A percentile compares a stretch with the other conserved stretches of the same genome.
phyloP scores from a whole-genome alignment of 768 basidiomycete genomes.

The Solioccasus polychromus region DNA sequence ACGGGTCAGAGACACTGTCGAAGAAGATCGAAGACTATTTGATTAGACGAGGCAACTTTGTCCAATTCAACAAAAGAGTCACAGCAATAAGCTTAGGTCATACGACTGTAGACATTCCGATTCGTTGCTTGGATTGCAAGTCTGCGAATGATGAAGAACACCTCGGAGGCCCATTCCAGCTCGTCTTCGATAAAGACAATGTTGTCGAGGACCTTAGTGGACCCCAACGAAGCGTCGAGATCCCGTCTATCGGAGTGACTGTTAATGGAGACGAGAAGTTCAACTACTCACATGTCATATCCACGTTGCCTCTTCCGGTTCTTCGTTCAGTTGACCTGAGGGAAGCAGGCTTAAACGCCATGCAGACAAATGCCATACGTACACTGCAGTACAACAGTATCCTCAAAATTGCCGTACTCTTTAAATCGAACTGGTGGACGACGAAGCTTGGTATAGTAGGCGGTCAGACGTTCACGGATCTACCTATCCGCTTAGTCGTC shows the following conservation, averaged over 20 bases:
- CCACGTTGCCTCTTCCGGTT: too few species aligned
- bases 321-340: too few species aligned
- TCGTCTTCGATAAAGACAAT: not conserved
- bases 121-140: not conserved
- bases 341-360: too few species aligned
- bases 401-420: too few species aligned
- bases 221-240: not conserved
- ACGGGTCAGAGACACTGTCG: conserved; percentile 3
- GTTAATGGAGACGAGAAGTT: conserved; percentile 1
- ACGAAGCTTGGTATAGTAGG: conserved; percentile 34
- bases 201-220: not conserved
- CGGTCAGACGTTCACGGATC: conserved; percentile 42
- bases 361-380: too few species aligned
- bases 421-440: conserved; percentile 22
- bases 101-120: not conserved
- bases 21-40: conserved; percentile 2
- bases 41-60: not conserved
- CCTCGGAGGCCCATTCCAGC: too few species aligned
- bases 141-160: not conserved
- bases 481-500: conserved; percentile 39
- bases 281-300: too few species aligned
- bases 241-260: conserved; percentile 6
- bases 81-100: conserved; percentile 2
- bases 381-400: too few species aligned
- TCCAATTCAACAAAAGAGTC: conserved; percentile 3